Evolutionary conservation across 331 rosid genomes (phyloP).

Genomic region (Pyrus hybrid): DNA sequence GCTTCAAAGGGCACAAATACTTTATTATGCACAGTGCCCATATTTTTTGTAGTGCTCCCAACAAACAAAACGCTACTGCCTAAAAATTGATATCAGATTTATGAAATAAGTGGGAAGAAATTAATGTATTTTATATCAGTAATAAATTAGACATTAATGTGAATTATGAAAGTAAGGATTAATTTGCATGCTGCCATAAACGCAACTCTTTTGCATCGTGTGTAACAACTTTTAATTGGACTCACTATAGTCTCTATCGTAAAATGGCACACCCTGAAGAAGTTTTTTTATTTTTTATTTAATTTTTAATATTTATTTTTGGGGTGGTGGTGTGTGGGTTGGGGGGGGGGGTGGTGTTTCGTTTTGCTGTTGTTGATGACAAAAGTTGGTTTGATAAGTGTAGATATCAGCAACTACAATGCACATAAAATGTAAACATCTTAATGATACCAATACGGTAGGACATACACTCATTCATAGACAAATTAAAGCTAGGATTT

Average conservation of each 20-base stretch:
- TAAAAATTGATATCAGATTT: no score
- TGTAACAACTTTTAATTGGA: not conserved
- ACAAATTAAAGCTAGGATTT: not conserved
- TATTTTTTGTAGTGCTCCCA: no score
- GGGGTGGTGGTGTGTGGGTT: no score
- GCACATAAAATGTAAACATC: no score
- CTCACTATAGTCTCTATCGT: not conserved
- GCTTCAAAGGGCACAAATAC: no score
- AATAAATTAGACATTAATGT: not conserved
- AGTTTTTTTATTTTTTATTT: no score
- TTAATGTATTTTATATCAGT: not conserved
- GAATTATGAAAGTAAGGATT: not conserved
- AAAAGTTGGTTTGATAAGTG: not conserved
- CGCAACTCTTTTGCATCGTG: not conserved
- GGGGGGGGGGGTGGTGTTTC: no score
- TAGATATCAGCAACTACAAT: not conserved
- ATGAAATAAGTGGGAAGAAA: not conserved
- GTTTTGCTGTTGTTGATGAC: not conserved
- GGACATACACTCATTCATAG: not conserved
- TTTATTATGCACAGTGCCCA: no score
- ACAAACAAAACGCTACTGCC: not conserved
- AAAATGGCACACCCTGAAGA: not conserved
- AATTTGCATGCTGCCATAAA: not conserved
- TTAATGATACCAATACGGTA: not conserved
- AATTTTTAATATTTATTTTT: no score